These are phyloP conservation scores for Fusarium equiseti DNA, from an alignment of 2,329 filamentous ascomycete genomes.

Conservation along the genomic window DNA sequence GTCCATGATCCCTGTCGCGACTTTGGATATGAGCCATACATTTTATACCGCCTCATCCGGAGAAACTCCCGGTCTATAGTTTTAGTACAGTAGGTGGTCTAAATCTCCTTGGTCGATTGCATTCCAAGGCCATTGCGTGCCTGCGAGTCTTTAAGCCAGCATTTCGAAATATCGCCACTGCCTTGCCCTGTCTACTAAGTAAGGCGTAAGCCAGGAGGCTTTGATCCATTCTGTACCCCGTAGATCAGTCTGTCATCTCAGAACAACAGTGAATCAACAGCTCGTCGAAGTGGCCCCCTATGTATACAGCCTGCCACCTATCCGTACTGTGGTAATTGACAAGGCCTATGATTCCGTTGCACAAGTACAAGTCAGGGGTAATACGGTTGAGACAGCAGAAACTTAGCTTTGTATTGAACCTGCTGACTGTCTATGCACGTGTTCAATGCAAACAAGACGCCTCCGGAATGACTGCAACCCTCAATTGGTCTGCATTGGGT, in stretches of 20 bases:
- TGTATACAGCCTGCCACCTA: background rate
- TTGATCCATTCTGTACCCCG: background rate
- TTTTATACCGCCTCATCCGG: conserved; percentile 23
- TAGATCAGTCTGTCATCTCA: background rate
- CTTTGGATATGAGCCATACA: conserved; percentile 19
- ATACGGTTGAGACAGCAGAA: conserved; percentile 11
- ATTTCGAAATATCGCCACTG: background rate
- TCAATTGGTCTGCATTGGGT: background rate
- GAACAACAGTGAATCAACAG: background rate
- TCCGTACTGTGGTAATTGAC: background rate
- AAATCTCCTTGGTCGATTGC: background rate
- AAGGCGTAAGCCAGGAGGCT: conserved; percentile 7
- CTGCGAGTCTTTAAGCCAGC: background rate
- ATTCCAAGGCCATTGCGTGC: background rate
- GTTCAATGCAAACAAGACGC: background rate
- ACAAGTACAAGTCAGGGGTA: conserved; percentile 28
- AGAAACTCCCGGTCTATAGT: background rate
- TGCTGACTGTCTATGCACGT: background rate
- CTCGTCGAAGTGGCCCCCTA: background rate
- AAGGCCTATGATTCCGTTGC: conserved; percentile 1
- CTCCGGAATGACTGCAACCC: background rate
- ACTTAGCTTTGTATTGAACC: background rate
- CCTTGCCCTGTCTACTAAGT: conserved; percentile 12
- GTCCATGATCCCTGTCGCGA: conserved; percentile 10
- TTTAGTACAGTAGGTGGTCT: background rate